Evolutionary conservation across 352 stramenopile species (phyloP).

Genomic region (Aphanomyces astaci): DNA sequence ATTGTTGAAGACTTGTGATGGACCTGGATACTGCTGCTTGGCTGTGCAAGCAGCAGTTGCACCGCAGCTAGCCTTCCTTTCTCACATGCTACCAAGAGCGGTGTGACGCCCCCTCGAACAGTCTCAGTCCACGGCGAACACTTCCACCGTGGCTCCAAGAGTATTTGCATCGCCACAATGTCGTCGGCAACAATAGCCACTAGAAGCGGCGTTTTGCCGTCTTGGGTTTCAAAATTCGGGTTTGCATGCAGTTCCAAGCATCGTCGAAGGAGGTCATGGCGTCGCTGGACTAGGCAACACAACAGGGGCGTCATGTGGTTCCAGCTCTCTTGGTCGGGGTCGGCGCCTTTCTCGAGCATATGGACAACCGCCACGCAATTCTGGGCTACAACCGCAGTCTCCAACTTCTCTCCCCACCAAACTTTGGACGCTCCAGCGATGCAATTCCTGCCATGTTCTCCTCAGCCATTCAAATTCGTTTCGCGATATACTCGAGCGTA

Average conservation of each 20-base stretch:
- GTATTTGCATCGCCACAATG: neutral
- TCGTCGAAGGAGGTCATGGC: neutral
- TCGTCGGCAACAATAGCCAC: slow-evolving; percentile 4
- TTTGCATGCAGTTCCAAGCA: neutral
- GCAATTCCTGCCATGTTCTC: neutral
- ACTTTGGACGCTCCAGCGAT: neutral
- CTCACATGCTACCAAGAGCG: neutral
- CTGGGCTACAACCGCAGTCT: neutral
- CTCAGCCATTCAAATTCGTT: no score
- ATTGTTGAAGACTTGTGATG: no score
- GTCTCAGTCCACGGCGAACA: neutral
- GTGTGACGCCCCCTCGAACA: neutral
- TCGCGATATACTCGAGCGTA: no score
- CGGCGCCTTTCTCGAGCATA: neutral
- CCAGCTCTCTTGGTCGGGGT: neutral
- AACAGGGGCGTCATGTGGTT: neutral
- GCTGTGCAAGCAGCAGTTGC: neutral
- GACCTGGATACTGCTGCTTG: neutral
- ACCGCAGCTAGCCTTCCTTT: neutral
- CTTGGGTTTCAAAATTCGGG: neutral
- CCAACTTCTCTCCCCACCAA: neutral
- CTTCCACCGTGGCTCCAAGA: neutral
- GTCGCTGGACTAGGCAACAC: neutral
- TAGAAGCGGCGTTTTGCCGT: slow-evolving; percentile 2
- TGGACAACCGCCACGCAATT: neutral